Conservation (phyloP, 2,329 filamentous ascomycete genomes). For the Talaromyces funiculosus region DNA sequence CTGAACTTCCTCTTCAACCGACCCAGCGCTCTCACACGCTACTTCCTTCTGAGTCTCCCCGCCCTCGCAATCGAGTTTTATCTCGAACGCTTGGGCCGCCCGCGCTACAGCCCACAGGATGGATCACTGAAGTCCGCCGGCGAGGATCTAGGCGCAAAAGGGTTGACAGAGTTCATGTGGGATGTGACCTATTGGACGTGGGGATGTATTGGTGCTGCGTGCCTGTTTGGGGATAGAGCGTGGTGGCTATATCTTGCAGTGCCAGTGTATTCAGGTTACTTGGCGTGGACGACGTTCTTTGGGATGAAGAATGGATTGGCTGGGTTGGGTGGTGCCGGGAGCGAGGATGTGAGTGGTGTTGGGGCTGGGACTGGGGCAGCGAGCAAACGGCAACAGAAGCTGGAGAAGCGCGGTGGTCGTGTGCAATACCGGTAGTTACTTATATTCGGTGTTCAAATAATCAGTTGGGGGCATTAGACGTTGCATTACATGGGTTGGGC, state of each 20-base stretch:
- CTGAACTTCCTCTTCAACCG: conserved; percentile 62
- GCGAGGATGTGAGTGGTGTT: conserved; percentile 1
- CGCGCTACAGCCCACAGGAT: conserved; percentile 60
- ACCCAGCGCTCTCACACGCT: conserved; percentile 58
- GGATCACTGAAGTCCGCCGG: conserved; percentile 68
- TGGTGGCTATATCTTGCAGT: conserved; percentile 59
- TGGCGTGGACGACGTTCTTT: conserved; percentile 42
- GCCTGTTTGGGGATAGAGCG: conserved; percentile 73
- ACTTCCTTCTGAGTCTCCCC: conserved; percentile 67
- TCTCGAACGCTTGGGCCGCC: conserved; percentile 78
- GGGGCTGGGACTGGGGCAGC: neutral
- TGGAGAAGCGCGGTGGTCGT: conserved; percentile 47
- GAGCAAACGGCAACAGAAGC: conserved; percentile 50
- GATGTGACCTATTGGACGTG: conserved; percentile 95
- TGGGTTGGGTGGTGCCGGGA: conserved; percentile 35
- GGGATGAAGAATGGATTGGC: conserved; percentile 43
- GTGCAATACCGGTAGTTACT: conserved; percentile 37
- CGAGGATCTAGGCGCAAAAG: conserved; percentile 80
- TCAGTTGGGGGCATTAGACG: neutral
- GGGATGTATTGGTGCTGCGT: conserved; percentile 65
- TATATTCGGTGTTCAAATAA: neutral
- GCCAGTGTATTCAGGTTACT: conserved; percentile 44
- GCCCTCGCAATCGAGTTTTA: conserved; percentile 75
- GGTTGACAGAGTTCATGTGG: conserved; percentile 97
- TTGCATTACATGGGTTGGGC: neutral